phyloP scores from a whole-genome alignment of 2,329 filamentous ascomycete species.

The Remersonia thermophila region DNA sequence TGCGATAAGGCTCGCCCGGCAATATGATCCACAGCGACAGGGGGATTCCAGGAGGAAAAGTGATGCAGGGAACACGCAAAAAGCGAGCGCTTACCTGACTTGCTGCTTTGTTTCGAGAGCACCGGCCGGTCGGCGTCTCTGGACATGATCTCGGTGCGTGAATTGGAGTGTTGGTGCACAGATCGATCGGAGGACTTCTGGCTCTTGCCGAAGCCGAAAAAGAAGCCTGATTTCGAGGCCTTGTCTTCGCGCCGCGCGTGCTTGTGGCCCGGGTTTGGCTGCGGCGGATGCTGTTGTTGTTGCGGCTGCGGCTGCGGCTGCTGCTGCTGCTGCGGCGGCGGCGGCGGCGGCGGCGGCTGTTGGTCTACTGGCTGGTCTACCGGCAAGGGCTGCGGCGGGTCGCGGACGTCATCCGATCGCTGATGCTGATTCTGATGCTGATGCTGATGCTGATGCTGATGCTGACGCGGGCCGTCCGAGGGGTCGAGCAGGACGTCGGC shows the following conservation, averaged over 20 bases:
- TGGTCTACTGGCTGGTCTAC: constrained; percentile 11
- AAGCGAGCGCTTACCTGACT: constrained; percentile 20
- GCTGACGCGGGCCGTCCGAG: constrained; percentile 2
- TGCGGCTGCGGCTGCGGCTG: neutral
- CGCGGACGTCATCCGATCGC: constrained; percentile 8
- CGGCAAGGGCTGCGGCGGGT: constrained; percentile 11
- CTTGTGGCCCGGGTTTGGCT: constrained; percentile 21
- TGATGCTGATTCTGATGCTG: constrained; percentile 13
- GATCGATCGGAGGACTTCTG: constrained; percentile 29
- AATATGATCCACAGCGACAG: constrained; percentile 2
- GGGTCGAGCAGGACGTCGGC: constrained; percentile 20
- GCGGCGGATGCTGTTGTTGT: constrained; percentile 16
- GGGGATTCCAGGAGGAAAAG: constrained; percentile 2
- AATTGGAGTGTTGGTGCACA: constrained; percentile 24
- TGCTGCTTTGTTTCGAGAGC: constrained; percentile 20
- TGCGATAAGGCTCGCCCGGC: neutral
- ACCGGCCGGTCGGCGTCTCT: constrained; percentile 23
- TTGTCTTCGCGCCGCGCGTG: constrained; percentile 27
- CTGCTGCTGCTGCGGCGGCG: neutral
- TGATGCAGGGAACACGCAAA: neutral
- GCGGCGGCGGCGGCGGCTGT: constrained; percentile 2
- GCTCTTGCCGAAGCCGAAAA: constrained; percentile 38
- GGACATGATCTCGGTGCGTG: constrained; percentile 27
- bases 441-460: constrained; percentile 18
- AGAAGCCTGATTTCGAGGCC: constrained; percentile 36